Conservation (phyloP, 2,329 filamentous ascomycete species). For the Penicillium sp. region DNA sequence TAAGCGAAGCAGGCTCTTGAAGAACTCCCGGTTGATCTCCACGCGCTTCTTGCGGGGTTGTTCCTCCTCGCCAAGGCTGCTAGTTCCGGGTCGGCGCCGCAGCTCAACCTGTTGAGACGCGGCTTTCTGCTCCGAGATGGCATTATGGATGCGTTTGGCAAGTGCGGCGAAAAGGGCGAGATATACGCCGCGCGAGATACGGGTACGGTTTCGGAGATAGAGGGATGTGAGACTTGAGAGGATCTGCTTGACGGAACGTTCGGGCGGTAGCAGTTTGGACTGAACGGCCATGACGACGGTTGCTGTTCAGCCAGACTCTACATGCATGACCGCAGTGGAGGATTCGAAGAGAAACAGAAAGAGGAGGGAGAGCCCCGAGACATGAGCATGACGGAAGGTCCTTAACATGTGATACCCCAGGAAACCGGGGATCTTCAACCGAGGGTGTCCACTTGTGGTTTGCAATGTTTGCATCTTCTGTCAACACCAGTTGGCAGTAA, state of each 20-base stretch:
- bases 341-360: not conserved
- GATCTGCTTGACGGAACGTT: conserved; percentile 65
- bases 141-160: conserved; percentile 83
- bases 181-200: conserved; percentile 82
- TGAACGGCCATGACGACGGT: conserved; percentile 65
- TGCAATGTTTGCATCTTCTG: not conserved
- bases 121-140: conserved; percentile 89
- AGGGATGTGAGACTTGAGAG: conserved; percentile 68
- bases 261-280: conserved; percentile 68
- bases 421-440: conserved; percentile 22
- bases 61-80: conserved; percentile 36
- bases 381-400: conserved; percentile 13
- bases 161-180: conserved; percentile 78
- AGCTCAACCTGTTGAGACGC: conserved; percentile 70
- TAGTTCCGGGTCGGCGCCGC: conserved; percentile 54
- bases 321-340: conserved; percentile 19
- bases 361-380: not conserved
- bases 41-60: conserved; percentile 68
- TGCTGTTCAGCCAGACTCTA: conserved; percentile 21
- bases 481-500: too few species aligned
- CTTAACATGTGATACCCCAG: conserved; percentile 29
- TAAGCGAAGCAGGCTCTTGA: conserved; percentile 73
- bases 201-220: conserved; percentile 77
- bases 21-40: conserved; percentile 86
- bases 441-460: conserved; percentile 15